Conservation (phyloP, 148 eudicot genomes). For the Chenopodium quinoa region DNA sequence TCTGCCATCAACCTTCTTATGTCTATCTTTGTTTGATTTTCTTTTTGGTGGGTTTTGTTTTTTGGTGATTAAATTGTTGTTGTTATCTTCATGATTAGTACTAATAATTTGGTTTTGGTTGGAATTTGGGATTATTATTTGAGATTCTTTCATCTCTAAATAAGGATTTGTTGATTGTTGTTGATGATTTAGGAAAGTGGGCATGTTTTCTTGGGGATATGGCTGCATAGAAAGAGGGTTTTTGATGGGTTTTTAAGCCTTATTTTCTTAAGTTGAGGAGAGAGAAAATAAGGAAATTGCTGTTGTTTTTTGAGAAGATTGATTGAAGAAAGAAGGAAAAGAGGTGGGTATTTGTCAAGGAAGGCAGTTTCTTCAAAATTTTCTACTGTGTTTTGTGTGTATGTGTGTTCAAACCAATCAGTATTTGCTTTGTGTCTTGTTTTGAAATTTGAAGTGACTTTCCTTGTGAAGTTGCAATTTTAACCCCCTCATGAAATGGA, state of each 20-base stretch:
- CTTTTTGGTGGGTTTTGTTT: constrained; percentile 38
- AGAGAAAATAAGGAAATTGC: background rate
- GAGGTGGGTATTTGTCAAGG: constrained; percentile 22
- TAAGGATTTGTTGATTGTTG: constrained; percentile 20
- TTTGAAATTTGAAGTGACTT: constrained; percentile 26
- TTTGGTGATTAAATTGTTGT: background rate
- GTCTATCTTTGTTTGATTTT: constrained; percentile 60
- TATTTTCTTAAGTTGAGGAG: background rate
- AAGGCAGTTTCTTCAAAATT: background rate
- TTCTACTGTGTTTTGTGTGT: constrained; percentile 2
- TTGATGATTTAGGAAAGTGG: constrained; percentile 22
- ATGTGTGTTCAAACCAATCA: constrained; percentile 9
- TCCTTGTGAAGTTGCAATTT: constrained; percentile 11
- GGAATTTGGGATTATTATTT: constrained; percentile 12
- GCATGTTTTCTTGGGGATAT: constrained; percentile 22
- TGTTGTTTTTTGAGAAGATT: constrained; percentile 3
- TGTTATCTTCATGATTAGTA: background rate
- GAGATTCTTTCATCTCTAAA: constrained; percentile 14
- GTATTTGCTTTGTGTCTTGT: constrained; percentile 11
- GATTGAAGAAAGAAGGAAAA: constrained; percentile 18
- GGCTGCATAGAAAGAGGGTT: constrained; percentile 22
- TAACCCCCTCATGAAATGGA: background rate
- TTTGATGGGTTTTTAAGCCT: background rate
- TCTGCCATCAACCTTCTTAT: constrained; percentile 64
- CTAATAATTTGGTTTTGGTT: constrained; percentile 10